These are phyloP conservation scores for Naganishia sp. DNA, from an alignment of 1,284 basidiomycete species.

Conservation along the genomic window DNA sequence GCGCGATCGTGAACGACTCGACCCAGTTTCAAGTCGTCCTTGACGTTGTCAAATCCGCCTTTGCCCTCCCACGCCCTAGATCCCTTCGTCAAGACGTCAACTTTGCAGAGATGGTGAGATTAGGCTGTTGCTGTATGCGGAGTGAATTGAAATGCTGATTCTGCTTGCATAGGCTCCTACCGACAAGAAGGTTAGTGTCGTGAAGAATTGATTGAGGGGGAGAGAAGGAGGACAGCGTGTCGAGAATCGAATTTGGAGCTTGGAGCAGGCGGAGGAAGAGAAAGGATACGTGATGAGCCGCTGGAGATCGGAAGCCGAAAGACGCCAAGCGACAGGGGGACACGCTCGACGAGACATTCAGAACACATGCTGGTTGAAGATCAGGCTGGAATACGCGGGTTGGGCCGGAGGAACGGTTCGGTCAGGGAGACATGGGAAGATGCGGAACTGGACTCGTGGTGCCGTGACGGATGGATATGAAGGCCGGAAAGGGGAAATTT, in stretches of 20 bases:
- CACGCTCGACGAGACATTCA: no score
- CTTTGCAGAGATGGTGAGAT: slow-evolving; percentile 33
- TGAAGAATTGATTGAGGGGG: not conserved
- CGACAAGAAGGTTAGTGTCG: slow-evolving; percentile 34
- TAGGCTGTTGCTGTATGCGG: not conserved
- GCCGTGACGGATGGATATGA: not conserved
- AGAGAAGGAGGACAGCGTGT: not conserved
- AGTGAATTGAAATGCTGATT: not conserved
- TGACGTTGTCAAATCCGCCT: not conserved
- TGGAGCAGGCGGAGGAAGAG: not conserved
- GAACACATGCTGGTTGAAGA: no score
- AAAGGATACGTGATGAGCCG: no score
- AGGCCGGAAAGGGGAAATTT: not conserved
- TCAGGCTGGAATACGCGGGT: no score
- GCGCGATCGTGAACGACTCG: slow-evolving; percentile 22
- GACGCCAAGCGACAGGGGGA: no score
- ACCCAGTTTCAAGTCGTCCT: not conserved
- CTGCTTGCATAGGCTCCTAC: slow-evolving; percentile 28
- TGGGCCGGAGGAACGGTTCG: not conserved
- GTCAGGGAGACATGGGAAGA: no score
- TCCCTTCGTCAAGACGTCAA: slow-evolving; percentile 29
- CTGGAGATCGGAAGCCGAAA: no score
- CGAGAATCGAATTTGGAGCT: no score
- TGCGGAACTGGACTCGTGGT: no score
- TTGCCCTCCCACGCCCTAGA: slow-evolving; percentile 19